Conservation (phyloP, 1,284 basidiomycete species). For the Sporisorium graminicola region DNA sequence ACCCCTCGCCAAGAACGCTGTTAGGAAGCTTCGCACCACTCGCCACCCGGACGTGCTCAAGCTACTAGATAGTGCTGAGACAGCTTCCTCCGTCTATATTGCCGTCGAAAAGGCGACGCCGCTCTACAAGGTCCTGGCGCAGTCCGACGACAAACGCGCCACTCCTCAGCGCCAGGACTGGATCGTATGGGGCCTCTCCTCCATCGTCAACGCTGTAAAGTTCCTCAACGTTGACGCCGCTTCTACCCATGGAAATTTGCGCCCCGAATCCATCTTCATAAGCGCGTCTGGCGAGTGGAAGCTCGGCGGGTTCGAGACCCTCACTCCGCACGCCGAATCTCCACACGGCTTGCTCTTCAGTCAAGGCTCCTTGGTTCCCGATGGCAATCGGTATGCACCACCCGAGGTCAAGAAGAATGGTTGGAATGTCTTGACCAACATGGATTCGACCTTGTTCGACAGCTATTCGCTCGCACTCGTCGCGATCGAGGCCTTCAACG, state of each 20-base stretch:
- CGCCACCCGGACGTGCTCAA: constrained; percentile 96
- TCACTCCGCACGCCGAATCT: constrained; percentile 74
- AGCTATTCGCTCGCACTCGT: constrained; percentile 62
- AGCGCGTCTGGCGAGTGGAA: constrained; percentile 90
- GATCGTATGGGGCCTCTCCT: constrained; percentile 92
- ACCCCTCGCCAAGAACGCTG: constrained; percentile 87
- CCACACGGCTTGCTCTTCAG: constrained; percentile 59
- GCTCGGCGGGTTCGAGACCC: constrained; percentile 90
- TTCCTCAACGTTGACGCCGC: constrained; percentile 82
- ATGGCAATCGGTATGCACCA: constrained; percentile 71
- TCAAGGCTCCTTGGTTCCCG: constrained; percentile 60
- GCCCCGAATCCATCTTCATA: constrained; percentile 85
- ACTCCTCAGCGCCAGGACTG: constrained; percentile 77
- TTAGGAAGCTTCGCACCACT: constrained; percentile 89
- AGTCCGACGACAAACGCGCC: constrained; percentile 71
- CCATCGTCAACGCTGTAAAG: constrained; percentile 86
- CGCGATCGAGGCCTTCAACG: constrained; percentile 64
- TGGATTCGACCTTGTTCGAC: constrained; percentile 53
- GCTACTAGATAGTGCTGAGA: constrained; percentile 87
- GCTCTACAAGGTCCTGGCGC: constrained; percentile 76
- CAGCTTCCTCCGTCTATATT: constrained; percentile 87
- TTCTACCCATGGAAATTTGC: constrained; percentile 85
- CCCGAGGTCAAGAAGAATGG: constrained; percentile 94
- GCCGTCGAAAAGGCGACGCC: constrained; percentile 93
- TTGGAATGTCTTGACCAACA: constrained; percentile 71